These are phyloP conservation scores for Eucalyptus cladocalyx DNA, from an alignment of 345 rosid species.

Conservation along the genomic window DNA sequence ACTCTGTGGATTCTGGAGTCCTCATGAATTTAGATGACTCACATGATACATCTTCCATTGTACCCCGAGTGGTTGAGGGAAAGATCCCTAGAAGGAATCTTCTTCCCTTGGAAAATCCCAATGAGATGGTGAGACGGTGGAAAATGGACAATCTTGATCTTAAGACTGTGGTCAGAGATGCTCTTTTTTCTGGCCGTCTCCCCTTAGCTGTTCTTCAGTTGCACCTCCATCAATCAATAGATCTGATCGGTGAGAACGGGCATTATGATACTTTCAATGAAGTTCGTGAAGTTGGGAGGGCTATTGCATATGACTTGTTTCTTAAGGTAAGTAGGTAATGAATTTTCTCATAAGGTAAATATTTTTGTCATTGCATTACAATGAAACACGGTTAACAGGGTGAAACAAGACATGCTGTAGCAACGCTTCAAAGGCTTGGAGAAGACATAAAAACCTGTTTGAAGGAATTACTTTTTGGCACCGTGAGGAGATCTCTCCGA, in stretches of 20 bases:
- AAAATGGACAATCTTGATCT: slow-evolving; percentile 69
- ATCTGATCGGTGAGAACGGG: slow-evolving; percentile 32
- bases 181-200: slow-evolving; percentile 84
- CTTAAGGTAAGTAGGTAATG: slow-evolving; percentile 54
- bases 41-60: slow-evolving; percentile 36
- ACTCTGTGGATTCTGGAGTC: slow-evolving; percentile 22
- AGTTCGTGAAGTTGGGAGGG: slow-evolving; percentile 86
- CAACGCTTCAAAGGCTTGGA: slow-evolving; percentile 86
- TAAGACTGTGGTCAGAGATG: slow-evolving; percentile 88
- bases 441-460: slow-evolving; percentile 80
- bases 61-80: slow-evolving; percentile 20
- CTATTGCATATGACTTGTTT: slow-evolving; percentile 91
- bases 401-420: slow-evolving; percentile 78
- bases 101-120: slow-evolving; percentile 81
- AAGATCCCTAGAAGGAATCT: slow-evolving; percentile 27
- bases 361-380: background rate
- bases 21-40: slow-evolving; percentile 23
- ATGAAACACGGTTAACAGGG: slow-evolving; percentile 46
- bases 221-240: slow-evolving; percentile 82
- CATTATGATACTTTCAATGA: slow-evolving; percentile 74
- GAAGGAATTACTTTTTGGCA: slow-evolving; percentile 85
- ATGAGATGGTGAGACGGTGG: slow-evolving; percentile 99
- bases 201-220: slow-evolving; percentile 96
- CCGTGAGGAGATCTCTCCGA: slow-evolving; percentile 75
- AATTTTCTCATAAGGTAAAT: background rate